Conservation (phyloP, 306 rosid genomes). For the Luffa aegyptiaca region DNA sequence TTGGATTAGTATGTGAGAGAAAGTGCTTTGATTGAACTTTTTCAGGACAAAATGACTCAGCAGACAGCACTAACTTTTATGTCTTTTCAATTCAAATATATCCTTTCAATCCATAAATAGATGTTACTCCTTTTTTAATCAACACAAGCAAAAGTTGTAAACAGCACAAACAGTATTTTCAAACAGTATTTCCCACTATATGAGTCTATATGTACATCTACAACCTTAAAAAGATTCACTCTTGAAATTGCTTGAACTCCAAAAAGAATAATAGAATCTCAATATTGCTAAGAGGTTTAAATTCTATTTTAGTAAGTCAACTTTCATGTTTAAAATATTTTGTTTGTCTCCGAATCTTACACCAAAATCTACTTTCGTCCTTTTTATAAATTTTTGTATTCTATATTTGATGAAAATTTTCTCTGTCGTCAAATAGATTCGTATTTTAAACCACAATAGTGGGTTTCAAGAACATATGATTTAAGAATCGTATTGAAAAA, state of each 20-base stretch:
- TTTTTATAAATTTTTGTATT: background rate
- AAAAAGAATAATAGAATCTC: background rate
- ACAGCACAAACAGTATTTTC: background rate
- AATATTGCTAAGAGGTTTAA: background rate
- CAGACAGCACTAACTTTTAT: conserved; percentile 15
- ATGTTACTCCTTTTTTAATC: conserved; percentile 6
- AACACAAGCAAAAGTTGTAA: background rate
- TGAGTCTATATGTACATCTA: background rate
- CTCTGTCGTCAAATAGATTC: too few species aligned
- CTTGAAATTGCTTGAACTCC: background rate
- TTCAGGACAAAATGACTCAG: conserved; percentile 10
- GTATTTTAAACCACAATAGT: too few species aligned
- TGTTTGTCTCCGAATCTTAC: too few species aligned
- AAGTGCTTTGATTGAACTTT: background rate
- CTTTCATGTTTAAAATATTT: background rate
- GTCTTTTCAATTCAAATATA: conserved; percentile 5
- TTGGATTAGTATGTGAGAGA: background rate
- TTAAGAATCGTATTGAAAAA: background rate
- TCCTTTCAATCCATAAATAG: conserved; percentile 13
- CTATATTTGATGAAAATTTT: too few species aligned
- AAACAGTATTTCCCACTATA: background rate
- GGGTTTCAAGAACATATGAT: background rate
- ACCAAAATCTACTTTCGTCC: background rate
- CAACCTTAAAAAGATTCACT: background rate
- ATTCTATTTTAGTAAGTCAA: background rate